Conservation (phyloP, 805 yeast genomes). For the Tetrapisispora fleetii region DNA sequence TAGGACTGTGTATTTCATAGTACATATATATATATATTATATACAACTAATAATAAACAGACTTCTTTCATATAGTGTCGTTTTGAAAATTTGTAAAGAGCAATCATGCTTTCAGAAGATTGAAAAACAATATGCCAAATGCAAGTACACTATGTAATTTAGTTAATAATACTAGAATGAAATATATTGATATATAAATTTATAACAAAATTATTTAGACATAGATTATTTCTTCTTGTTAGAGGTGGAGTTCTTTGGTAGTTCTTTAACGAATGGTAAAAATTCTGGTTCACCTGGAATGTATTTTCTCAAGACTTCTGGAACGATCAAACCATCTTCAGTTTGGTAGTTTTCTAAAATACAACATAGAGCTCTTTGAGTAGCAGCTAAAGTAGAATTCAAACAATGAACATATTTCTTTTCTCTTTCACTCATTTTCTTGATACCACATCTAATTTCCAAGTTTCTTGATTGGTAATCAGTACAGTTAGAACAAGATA, state of each 20-base stretch:
- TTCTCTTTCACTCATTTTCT: conserved; percentile 87
- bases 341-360: conserved; percentile 96
- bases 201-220: background rate
- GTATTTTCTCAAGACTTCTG: conserved; percentile 91
- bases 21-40: too few relatives aligned
- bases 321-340: conserved; percentile 86
- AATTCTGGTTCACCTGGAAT: conserved; percentile 99
- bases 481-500: conserved; percentile 97
- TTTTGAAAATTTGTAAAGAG: too few relatives aligned
- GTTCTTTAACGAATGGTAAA: conserved; percentile 78
- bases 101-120: too few relatives aligned
- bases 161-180: background rate
- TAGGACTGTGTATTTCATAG: background rate
- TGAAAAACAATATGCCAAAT: too few relatives aligned
- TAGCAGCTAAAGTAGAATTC: conserved; percentile 94
- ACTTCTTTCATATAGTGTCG: too few relatives aligned
- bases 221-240: conserved; percentile 31
- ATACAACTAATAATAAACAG: too few relatives aligned
- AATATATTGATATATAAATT: background rate
- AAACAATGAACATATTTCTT: conserved; percentile 98
- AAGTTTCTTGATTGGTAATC: conserved; percentile 98
- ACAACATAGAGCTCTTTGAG: conserved; percentile 97
- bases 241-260: conserved; percentile 90
- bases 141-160: too few relatives aligned
- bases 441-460: conserved; percentile 97